Conservation (phyloP, 495 filamentous ascomycete species). For the Penicillium turbatum region DNA sequence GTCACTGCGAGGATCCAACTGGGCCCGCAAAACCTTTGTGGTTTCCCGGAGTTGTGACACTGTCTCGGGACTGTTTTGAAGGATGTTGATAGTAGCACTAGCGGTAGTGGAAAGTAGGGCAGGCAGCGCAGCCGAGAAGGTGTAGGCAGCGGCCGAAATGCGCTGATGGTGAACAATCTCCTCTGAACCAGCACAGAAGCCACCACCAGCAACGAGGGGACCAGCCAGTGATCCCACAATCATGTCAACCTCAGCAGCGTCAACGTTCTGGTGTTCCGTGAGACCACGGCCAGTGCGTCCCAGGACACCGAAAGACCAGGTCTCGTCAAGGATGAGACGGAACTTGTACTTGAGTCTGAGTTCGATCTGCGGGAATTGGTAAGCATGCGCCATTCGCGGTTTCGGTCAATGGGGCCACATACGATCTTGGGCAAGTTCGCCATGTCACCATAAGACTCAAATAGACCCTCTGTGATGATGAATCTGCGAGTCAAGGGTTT, state of each 20-base stretch:
- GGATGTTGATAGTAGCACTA: conserved; percentile 76
- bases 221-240: conserved; percentile 90
- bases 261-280: conserved; percentile 94
- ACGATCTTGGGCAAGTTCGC: conserved; percentile 80
- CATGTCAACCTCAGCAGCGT: conserved; percentile 87
- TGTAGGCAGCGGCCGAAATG: conserved; percentile 83
- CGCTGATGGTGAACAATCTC: conserved; percentile 96
- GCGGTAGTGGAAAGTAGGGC: conserved; percentile 93
- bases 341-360: conserved; percentile 94
- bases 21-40: conserved; percentile 72
- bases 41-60: conserved; percentile 73
- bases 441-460: conserved; percentile 86
- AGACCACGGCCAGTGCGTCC: conserved; percentile 86
- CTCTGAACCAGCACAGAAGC: conserved; percentile 85
- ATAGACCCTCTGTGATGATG: conserved; percentile 93
- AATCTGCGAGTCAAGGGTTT: conserved; percentile 91
- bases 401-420: conserved; percentile 28
- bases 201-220: conserved; percentile 84
- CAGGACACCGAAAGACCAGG: conserved; percentile 91
- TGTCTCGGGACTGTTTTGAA: conserved; percentile 79
- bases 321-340: conserved; percentile 94
- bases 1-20: conserved; percentile 89
- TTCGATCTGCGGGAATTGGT: conserved; percentile 58
- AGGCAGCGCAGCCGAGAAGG: conserved; percentile 89
- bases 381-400: background rate